Conservation (phyloP, 2,329 filamentous ascomycete species). For the Fusarium oxysporum region DNA sequence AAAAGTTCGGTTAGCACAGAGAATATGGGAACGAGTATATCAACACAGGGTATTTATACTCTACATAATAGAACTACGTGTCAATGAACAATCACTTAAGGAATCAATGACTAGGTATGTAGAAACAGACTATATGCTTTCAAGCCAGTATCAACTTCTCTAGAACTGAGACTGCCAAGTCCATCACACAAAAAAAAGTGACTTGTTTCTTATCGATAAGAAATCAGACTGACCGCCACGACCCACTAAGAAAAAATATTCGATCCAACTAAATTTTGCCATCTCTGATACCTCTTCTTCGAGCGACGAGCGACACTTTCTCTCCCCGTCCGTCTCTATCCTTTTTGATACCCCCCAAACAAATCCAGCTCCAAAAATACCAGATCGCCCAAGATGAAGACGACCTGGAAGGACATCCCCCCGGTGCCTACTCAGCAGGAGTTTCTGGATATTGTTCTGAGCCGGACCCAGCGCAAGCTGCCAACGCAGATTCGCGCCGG, state of each 20-base stretch:
- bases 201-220: constrained; percentile 34
- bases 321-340: constrained; percentile 22
- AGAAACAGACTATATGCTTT: background rate
- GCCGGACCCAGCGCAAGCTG: constrained; percentile 89
- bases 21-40: background rate
- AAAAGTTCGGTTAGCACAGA: background rate
- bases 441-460: constrained; percentile 97
- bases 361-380: constrained; percentile 35
- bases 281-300: constrained; percentile 35
- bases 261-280: constrained; percentile 44
- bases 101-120: too few relatives aligned
- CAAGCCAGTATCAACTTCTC: too few relatives aligned
- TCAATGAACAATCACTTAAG: background rate
- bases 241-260: constrained; percentile 51
- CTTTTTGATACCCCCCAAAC: constrained; percentile 10
- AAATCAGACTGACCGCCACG: constrained; percentile 34
- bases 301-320: constrained; percentile 34
- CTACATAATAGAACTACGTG: background rate
- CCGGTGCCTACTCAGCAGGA: constrained; percentile 93
- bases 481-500: constrained; percentile 96
- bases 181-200: constrained; percentile 28
- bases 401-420: constrained; percentile 80
- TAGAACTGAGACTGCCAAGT: background rate
- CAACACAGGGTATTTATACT: background rate
- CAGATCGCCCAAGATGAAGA: constrained; percentile 64